A percentile compares a stretch with the other conserved stretches of the same genome.
These are phyloP conservation scores for Colletotrichum phormii DNA, from an alignment of 2,329 filamentous ascomycete genomes.

Conservation along the genomic window DNA sequence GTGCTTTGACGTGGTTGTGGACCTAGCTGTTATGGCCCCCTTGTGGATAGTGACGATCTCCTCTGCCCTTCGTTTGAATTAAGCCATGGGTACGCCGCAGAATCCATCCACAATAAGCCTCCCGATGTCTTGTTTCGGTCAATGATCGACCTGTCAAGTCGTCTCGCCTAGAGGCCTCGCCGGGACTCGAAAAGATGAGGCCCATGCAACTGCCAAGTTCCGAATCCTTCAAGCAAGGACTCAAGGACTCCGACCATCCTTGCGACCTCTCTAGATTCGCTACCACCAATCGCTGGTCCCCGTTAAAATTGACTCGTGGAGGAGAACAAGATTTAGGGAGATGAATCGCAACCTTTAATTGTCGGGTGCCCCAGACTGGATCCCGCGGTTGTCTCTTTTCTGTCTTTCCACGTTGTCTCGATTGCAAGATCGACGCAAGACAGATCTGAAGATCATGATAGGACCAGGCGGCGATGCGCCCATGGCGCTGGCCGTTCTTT, in stretches of 20 bases:
- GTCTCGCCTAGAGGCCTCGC: constrained; percentile 2
- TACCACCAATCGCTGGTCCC: background rate
- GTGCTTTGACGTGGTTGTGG: constrained; percentile 9
- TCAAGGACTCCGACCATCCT: background rate
- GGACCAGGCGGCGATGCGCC: constrained; percentile 34
- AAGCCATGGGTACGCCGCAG: constrained; percentile 17
- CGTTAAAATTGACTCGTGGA: constrained; percentile 11
- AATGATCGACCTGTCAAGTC: constrained; percentile 25
- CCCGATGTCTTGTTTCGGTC: background rate
- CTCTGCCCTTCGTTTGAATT: constrained; percentile 11
- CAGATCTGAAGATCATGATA: constrained; percentile 26
- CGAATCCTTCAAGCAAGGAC: background rate
- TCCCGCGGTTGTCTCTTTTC: background rate
- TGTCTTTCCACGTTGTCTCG: background rate
- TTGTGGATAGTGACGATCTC: constrained; percentile 6
- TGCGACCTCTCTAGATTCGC: constrained; percentile 9
- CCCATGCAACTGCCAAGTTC: background rate
- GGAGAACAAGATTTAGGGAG: constrained; percentile 1
- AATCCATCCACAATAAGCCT: background rate
- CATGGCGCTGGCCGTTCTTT: constrained; percentile 42
- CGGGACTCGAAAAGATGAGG: constrained; percentile 11
- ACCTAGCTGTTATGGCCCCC: constrained; percentile 1
- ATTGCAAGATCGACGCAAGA: constrained; percentile 8
- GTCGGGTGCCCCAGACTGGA: background rate
- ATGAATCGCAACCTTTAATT: constrained; percentile 22